Conservation (phyloP, 2,329 filamentous ascomycete species). For the Monosporascus sp. region DNA sequence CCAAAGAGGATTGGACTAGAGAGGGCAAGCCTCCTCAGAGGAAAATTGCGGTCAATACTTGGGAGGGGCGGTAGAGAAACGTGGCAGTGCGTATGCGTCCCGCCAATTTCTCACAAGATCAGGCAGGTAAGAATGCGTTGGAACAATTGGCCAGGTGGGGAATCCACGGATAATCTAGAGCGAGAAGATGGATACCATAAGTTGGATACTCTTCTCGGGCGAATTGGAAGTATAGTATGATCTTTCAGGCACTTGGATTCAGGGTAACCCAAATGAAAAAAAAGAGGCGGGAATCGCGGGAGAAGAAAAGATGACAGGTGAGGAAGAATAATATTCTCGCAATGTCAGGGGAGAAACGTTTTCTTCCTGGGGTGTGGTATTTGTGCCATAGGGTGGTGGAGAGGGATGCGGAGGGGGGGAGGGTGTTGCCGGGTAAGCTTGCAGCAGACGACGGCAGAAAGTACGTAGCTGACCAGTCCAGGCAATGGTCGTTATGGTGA, state of each 20-base stretch:
- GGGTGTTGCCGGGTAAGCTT: constrained; percentile 17
- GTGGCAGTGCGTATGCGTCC: constrained; percentile 1
- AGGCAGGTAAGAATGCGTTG: background rate
- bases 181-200: no score
- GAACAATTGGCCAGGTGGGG: background rate
- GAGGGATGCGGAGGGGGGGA: constrained; percentile 9
- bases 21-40: background rate
- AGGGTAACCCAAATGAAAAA: constrained; percentile 3
- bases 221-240: background rate
- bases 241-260: background rate
- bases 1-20: constrained; percentile 8
- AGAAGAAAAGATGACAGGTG: background rate
- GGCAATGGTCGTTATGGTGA: background rate
- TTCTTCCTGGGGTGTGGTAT: constrained; percentile 8
- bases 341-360: background rate
- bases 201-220: no score
- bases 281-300: constrained; percentile 1
- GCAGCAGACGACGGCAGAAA: background rate
- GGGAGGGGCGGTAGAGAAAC: background rate
- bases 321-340: background rate
- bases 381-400: constrained; percentile 7
- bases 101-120: background rate
- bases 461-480: background rate
- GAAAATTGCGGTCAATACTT: background rate
- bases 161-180: background rate